Base-by-base conservation (phyloP, 2,329 filamentous ascomycete genomes). In the Pseudogymnoascus sp. region DNA sequence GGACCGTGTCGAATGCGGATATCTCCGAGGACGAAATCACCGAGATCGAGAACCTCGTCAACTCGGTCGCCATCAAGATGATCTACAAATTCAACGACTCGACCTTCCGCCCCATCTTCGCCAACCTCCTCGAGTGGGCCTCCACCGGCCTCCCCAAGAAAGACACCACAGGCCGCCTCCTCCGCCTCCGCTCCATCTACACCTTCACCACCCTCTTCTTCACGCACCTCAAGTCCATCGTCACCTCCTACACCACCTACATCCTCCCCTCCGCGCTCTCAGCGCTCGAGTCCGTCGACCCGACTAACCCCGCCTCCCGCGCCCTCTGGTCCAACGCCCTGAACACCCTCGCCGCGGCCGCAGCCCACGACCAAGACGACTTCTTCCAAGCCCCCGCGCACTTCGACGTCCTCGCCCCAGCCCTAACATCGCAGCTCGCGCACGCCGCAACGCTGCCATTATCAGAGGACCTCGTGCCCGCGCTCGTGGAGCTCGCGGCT, bases 61-160 rank as follows among this genome's bases (percentile, higher is more conserved):
- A 91, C 71, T 83, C 88, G 8, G 85, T 89, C 11, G 84, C 87
- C 0, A 83, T 99, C 64, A 90, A 91, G 74, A 94, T 97, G 86
- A 89, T 96, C 61, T 91, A 96, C 79, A 97, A 97, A 79, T 83
- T 99, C 65, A 97, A 97, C 76, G 94, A 99, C 72, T 87, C 89
- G 0, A 86, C 89, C 0, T 99, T 99, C 84, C 83, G 92, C 11
- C 95, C 94, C 0, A 86, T 99, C 66, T 99, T 97, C 78, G 82
- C 86, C 14, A 85, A 88, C 66, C 78, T 97, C n/a, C 81, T 95
- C 52, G 91, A 96, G 63, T 97, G 92, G 89, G 83, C 89, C 0
- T 80, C 79, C 16, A 77, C 79, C 2, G 81, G 80, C 0, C 74
- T 89, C 49, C 76, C 86, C 16, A 86, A 87, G 76, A 83, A 81